phyloP scores from a whole-genome alignment of 177 flowering plant genomes.

The Tripterygium wilfordii region DNA sequence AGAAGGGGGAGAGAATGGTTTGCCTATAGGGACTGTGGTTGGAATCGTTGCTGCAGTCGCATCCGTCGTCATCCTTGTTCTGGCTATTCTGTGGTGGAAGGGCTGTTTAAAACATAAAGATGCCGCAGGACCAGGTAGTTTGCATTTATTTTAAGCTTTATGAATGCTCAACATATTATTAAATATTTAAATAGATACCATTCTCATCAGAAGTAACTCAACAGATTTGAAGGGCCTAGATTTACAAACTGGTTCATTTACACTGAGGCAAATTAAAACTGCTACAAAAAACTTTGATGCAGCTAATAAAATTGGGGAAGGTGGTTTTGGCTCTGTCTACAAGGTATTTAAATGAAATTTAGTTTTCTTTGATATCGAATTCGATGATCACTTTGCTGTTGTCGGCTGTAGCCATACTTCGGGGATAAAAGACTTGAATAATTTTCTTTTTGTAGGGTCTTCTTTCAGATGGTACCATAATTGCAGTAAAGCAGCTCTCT shows the following conservation, averaged over 20 bases:
- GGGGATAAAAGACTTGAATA: too few species aligned
- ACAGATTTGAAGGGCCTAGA: slow-evolving; percentile 24
- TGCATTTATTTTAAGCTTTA: too few species aligned
- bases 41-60: slow-evolving; percentile 32
- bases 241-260: slow-evolving; percentile 22
- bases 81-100: slow-evolving; percentile 41
- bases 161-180: too few species aligned
- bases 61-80: slow-evolving; percentile 18
- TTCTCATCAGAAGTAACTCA: too few species aligned
- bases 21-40: slow-evolving; percentile 23
- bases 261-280: slow-evolving; percentile 27
- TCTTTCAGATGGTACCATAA: slow-evolving; percentile 24
- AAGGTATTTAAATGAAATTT: slow-evolving; percentile 12
- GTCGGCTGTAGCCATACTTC: too few species aligned
- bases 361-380: too few species aligned
- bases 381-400: too few species aligned
- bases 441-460: slow-evolving; percentile 18
- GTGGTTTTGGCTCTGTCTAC: slow-evolving; percentile 39
- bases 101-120: slow-evolving; percentile 19
- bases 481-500: slow-evolving; percentile 40
- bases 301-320: slow-evolving; percentile 31
- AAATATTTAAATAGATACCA: too few species aligned
- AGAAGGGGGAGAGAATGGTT: slow-evolving; percentile 12
- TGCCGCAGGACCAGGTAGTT: slow-evolving; percentile 21
- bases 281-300: slow-evolving; percentile 31